A percentile compares a stretch with the other conserved stretches of the same genome.
Evolutionary conservation across 2,329 filamentous ascomycete genomes (phyloP).

Genomic region (Phaeosphaeria sp.): DNA sequence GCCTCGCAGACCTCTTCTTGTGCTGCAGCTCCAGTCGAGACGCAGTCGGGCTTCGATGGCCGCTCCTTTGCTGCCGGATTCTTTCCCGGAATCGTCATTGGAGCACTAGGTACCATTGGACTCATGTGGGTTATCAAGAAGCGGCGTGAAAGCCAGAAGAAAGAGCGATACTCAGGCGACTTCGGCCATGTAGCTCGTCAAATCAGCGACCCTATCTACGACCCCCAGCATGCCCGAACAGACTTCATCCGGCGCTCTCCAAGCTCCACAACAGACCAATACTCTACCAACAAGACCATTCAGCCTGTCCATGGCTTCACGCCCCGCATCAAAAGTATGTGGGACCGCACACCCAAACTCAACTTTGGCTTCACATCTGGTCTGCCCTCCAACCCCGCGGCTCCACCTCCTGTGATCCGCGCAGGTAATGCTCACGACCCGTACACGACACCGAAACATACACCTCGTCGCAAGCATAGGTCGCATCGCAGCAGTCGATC

Average conservation of each 20-base stretch:
- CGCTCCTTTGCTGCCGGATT: constrained; percentile 49
- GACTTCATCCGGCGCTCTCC: constrained; percentile 47
- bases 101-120: constrained; percentile 39
- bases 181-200: constrained; percentile 47
- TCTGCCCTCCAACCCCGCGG: constrained; percentile 23
- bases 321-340: constrained; percentile 44
- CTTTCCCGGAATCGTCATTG: constrained; percentile 47
- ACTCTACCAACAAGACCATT: constrained; percentile 28
- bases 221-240: constrained; percentile 43
- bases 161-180: constrained; percentile 46
- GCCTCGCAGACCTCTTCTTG: constrained; percentile 39
- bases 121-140: constrained; percentile 45
- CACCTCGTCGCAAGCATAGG: constrained; percentile 29
- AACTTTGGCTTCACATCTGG: constrained; percentile 36
- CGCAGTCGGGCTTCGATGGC: constrained; percentile 35
- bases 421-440: constrained; percentile 38
- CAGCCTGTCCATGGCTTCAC: constrained; percentile 32
- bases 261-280: constrained; percentile 33
- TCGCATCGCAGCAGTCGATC: constrained; percentile 23
- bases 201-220: constrained; percentile 50
- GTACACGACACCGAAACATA: constrained; percentile 40
- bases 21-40: constrained; percentile 21
- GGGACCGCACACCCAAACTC: constrained; percentile 43
- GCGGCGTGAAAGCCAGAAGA: constrained; percentile 36
- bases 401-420: constrained; percentile 33